A percentile compares a stretch with the other conserved stretches of the same genome.
phyloP scores from a whole-genome alignment of 441 rosid genomes.

The Gossypium lobatum region DNA sequence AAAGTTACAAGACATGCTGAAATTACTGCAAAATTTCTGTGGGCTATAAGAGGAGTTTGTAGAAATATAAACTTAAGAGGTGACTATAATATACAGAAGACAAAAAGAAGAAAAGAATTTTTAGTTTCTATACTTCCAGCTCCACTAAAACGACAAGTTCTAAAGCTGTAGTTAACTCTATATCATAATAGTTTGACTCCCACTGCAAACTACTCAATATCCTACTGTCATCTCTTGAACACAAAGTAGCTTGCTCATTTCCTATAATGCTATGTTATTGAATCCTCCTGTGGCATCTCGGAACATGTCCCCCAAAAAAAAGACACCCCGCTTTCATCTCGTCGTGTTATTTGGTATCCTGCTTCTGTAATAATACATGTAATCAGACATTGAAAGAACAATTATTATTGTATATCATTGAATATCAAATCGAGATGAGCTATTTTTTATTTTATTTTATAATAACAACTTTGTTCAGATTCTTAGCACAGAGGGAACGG shows the following conservation, averaged over 20 bases:
- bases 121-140: slow-evolving; percentile 10
- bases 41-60: not conserved
- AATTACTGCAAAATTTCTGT: not conserved
- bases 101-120: not conserved
- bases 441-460: too few relatives aligned
- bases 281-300: not conserved
- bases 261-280: not conserved
- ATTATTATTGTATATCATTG: not conserved
- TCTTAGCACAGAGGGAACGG: too few relatives aligned
- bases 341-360: not conserved
- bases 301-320: not conserved
- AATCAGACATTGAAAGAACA: not conserved
- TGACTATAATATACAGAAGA: slow-evolving; percentile 5
- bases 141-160: slow-evolving; percentile 5
- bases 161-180: not conserved
- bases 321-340: not conserved
- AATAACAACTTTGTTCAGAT: too few relatives aligned
- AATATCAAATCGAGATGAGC: not conserved
- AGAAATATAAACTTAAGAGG: not conserved
- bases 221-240: not conserved
- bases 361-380: slow-evolving; percentile 1
- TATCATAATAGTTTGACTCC: not conserved
- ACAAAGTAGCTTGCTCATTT: not conserved
- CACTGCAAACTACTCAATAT: slow-evolving; percentile 1
- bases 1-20: not conserved